A percentile compares a stretch with the other conserved stretches of the same genome.
Conservation (phyloP, 2,329 filamentous ascomycete genomes). For the Diaporthe vexans region DNA sequence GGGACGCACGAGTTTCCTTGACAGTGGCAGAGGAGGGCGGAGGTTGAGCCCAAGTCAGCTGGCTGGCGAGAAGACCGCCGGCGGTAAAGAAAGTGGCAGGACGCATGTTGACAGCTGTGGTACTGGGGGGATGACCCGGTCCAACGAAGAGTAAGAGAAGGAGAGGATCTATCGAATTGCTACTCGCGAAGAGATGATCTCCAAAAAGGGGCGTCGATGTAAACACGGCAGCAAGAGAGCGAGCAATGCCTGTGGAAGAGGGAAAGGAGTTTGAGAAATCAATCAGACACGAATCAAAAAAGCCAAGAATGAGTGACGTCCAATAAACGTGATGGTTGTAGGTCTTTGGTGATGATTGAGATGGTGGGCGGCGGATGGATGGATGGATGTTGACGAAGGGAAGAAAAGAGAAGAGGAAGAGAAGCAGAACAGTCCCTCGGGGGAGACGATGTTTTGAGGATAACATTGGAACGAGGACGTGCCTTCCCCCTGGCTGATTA, state of each 20-base stretch:
- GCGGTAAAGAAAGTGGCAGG: conserved; percentile 17
- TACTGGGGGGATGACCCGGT: neutral
- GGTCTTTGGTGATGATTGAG: conserved; percentile 37
- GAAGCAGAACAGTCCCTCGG: neutral
- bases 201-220: conserved; percentile 41
- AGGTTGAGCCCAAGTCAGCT: conserved; percentile 11
- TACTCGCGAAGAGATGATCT: conserved; percentile 42
- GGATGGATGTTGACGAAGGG: conserved; percentile 32
- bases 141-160: conserved; percentile 27
- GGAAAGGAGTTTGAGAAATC: conserved; percentile 23
- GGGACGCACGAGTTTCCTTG: neutral
- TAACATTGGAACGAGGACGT: neutral
- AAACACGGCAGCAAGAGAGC: conserved; percentile 19
- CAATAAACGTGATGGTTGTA: conserved; percentile 44
- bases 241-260: conserved; percentile 22
- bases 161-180: conserved; percentile 41
- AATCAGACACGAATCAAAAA: conserved; percentile 43
- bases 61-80: conserved; percentile 21
- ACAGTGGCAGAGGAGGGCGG: neutral
- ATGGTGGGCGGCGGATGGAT: conserved; percentile 30
- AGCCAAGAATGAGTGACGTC: conserved; percentile 41
- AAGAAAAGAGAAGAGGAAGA: conserved; percentile 34
- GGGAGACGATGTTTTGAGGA: neutral
- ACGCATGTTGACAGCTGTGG: conserved; percentile 28
- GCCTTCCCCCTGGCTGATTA: neutral